Conservation (phyloP, 148 eudicot species). For the Arctostaphylos glauca region DNA sequence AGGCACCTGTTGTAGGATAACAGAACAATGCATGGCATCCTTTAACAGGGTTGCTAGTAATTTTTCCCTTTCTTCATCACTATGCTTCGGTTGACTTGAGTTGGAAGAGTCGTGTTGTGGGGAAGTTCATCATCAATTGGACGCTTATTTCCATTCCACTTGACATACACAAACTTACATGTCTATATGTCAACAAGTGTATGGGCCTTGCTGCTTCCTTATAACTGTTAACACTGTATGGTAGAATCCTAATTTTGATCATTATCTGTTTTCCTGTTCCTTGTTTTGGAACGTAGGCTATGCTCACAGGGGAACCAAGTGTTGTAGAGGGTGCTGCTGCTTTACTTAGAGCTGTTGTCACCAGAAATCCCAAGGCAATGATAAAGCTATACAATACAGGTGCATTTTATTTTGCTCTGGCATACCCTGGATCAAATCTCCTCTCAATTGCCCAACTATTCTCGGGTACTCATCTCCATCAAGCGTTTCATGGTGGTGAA, state of each 20-base stretch:
- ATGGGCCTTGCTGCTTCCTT: background rate
- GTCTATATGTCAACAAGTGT: background rate
- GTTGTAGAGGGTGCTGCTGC: conserved; percentile 93
- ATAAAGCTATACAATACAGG: conserved; percentile 90
- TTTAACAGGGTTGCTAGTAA: background rate
- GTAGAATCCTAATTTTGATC: background rate
- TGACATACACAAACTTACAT: background rate
- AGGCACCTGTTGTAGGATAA: background rate
- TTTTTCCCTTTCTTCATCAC: background rate
- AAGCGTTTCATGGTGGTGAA: conserved; percentile 99
- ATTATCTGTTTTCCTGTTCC: background rate
- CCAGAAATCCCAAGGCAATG: conserved; percentile 98
- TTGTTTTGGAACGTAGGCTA: conserved; percentile 50
- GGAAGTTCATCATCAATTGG: conserved; percentile 1
- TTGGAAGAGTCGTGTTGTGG: background rate
- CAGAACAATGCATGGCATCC: background rate
- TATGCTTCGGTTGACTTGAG: background rate
- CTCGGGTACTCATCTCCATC: conserved; percentile 84
- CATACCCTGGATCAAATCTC: conserved; percentile 98
- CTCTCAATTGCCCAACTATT: conserved; percentile 85
- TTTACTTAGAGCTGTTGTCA: conserved; percentile 80
- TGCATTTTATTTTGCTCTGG: conserved; percentile 93
- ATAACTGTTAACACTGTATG: background rate
- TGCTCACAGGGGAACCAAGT: conserved; percentile 95
- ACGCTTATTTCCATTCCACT: background rate